Base-by-base conservation (phyloP, 2,329 filamentous ascomycete genomes). In the Monilinia vaccinii-corymbosi region DNA sequence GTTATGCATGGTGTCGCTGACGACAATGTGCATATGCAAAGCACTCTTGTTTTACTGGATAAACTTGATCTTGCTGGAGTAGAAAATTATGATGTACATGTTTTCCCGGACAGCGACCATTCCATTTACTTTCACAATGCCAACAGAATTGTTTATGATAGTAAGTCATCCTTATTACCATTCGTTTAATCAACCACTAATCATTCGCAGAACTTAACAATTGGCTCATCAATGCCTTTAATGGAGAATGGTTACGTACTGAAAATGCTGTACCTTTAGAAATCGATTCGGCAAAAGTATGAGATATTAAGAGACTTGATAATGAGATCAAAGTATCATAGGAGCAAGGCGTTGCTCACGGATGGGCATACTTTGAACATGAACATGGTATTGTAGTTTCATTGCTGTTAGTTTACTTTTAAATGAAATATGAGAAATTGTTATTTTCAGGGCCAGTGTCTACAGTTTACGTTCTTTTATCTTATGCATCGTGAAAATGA, bases 11-110 rank as follows among this genome's bases (percentile, higher is more conserved):
- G 94, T 66, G 83, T 91, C n/a, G 88, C 89, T 9, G 94, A 99
- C 70, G 94, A 99, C 74, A 99, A 99, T 69, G 94, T 99, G 14
- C 95, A 99, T 73, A 85, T 96, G 74, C 95, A 99, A 74, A 97
- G 96, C 73, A 91, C 92, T 0, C 81, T 97, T 61, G 89, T 86
- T 1, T 75, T 99, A 63, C 78, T 99, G 50, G 95, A 99, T 73
- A 87, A 86, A 68, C 79, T 99, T 48, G 90, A 99, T 75, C 70
- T 96, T 56, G 86, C 79, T 0, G 83, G 84, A 14, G 83, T 97
- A 4, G 86, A 93, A 73, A 99, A 99, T 70, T 99, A 97, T 69
- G 94, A 99, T 71, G 85, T 99, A 14, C 93, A 97, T 73, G 85
- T 97, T 60, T 99, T 96, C 75, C 94, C 94, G 0, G 94, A 99